phyloP scores from a whole-genome alignment of 345 rosid species.

The Passiflora organensis region DNA sequence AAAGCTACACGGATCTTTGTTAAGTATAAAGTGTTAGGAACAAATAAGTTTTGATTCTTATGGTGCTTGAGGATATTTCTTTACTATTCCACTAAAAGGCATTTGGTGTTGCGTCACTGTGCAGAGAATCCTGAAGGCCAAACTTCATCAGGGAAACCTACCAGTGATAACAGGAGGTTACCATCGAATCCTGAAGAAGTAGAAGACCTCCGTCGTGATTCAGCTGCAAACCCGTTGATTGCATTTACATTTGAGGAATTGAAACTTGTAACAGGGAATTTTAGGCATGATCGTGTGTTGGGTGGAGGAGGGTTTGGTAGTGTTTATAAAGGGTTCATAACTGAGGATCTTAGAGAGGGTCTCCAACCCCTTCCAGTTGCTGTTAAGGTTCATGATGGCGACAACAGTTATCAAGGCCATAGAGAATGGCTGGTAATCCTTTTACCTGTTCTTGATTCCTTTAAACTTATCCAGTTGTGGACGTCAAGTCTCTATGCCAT shows the following conservation, averaged over 20 bases:
- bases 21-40: too few species aligned
- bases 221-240: conserved; percentile 70
- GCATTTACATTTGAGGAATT: conserved; percentile 81
- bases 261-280: conserved; percentile 63
- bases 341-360: conserved; percentile 56
- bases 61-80: too few species aligned
- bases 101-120: too few species aligned
- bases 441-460: conserved; percentile 1
- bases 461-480: not conserved
- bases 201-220: conserved; percentile 78
- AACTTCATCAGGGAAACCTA: conserved; percentile 34
- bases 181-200: conserved; percentile 97
- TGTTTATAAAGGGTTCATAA: conserved; percentile 80
- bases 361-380: conserved; percentile 72
- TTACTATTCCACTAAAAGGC: too few species aligned
- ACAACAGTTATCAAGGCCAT: conserved; percentile 89
- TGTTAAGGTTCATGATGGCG: conserved; percentile 94
- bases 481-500: too few species aligned
- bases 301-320: conserved; percentile 98
- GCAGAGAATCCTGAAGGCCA: conserved; percentile 65
- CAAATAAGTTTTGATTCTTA: too few species aligned
- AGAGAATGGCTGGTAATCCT: conserved; percentile 92
- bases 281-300: conserved; percentile 83
- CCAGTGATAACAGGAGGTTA: conserved; percentile 46
- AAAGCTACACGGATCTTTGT: too few species aligned